Base-by-base conservation (phyloP, 495 filamentous ascomycete genomes). In the Daldinia caldariorum region DNA sequence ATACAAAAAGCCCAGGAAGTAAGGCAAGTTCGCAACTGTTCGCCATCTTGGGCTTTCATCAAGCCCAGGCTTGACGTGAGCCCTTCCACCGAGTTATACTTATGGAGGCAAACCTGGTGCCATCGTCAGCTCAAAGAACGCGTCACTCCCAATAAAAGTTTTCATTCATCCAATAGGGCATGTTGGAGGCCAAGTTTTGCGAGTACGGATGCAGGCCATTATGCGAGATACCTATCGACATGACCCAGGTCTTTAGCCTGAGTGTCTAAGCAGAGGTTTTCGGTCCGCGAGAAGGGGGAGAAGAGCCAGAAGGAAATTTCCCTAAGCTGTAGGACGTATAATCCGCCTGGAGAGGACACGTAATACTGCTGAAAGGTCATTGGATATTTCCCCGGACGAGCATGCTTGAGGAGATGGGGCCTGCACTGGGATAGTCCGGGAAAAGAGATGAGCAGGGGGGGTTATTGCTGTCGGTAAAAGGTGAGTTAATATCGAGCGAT, bases 181-280 rank as follows among this genome's bases (percentile, higher is more conserved):
- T n/a, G 37, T 50, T 43, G 45, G 50, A 49, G 29, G 9, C 57
- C 49, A 47, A 49, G 58, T 47, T 41, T 66, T 64, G 57, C 35
- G 57, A 55, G 49, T 56, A 68, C 3, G 43, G 58, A 63, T 54
- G 50, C 57, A 66, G 41, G 61, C 37, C 51, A 66, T 54, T 45
- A 18, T 58, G 51, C 38, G 49, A 43, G 43, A 68, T 65, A 53
- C 35, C 10, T 65, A 53, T 43, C 10, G 53, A 65, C 58, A 68
- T 68, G 50, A 47, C 29, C 57, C 41, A 58, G 57, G 57, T 56
- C 39, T 72, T 72, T 72, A 72, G 70, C 65, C 70, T 72, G 70
- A 69, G 70, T 72, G 32, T 0, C 38, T 50, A 38, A 18, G 60
- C 31, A 34, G 34, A 56, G 38, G 57, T 22, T 65, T 69, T 72